phyloP scores from a whole-genome alignment of 768 basidiomycete species.

The Lactarius sp. region DNA sequence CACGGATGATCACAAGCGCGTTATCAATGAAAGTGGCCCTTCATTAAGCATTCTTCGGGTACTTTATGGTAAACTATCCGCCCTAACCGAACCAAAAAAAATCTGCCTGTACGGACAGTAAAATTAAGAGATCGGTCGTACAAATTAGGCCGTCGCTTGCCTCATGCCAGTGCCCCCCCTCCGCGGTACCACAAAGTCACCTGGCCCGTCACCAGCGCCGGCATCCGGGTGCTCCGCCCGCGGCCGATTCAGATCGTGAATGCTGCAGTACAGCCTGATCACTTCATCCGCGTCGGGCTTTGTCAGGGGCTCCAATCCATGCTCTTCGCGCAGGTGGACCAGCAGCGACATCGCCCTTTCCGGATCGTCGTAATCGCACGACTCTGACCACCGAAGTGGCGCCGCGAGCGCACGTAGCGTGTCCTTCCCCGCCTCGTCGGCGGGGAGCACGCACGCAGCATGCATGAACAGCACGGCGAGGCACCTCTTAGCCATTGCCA shows the following conservation, averaged over 20 bases:
- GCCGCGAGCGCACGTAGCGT: conserved; percentile 5
- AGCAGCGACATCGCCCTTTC: not conserved
- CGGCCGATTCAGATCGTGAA: not conserved
- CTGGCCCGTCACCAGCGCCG: not conserved
- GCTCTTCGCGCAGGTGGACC: not conserved
- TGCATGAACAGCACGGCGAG: conserved; percentile 18
- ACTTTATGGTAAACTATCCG: too few species aligned
- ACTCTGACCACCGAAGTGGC: conserved; percentile 1
- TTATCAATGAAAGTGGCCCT: not conserved
- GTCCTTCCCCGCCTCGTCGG: not conserved
- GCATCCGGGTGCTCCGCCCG: not conserved
- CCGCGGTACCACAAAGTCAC: not conserved
- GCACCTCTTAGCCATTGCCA: conserved; percentile 8
- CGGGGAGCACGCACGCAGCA: conserved; percentile 12
- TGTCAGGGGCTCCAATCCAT: not conserved
- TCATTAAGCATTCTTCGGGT: too few species aligned
- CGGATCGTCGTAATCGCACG: not conserved
- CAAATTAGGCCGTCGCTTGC: not conserved
- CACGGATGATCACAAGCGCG: conserved; percentile 12
- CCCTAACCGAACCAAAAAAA: too few species aligned
- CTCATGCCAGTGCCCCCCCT: not conserved
- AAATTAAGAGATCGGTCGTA: too few species aligned
- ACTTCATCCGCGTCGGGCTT: conserved; percentile 1
- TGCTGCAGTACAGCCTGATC: not conserved
- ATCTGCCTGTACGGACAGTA: not conserved